Conservation (phyloP, 306 rosid species). For the Cicer chorassanicum region DNA sequence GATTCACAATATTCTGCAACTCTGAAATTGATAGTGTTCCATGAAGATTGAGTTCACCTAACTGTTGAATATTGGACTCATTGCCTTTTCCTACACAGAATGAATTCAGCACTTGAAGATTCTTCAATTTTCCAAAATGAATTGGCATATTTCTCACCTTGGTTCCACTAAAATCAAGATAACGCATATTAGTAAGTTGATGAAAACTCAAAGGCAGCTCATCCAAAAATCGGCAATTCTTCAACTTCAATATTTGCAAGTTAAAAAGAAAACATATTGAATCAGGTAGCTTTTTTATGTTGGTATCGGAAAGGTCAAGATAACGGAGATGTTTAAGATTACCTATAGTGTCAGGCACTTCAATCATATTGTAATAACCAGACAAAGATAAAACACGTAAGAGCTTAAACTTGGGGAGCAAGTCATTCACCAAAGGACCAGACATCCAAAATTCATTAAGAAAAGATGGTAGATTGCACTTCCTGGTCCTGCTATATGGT, state of each 20-base stretch:
- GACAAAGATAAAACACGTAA: slow-evolving; percentile 27
- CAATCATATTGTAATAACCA: neutral
- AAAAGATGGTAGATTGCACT: neutral
- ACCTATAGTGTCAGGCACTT: slow-evolving; percentile 13
- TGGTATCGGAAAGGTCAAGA: slow-evolving; percentile 27
- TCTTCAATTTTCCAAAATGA: slow-evolving; percentile 9
- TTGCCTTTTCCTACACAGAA: slow-evolving; percentile 32
- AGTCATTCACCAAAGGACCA: neutral
- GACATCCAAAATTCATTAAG: neutral
- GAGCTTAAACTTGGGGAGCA: neutral
- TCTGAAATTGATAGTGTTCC: slow-evolving; percentile 1
- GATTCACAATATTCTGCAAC: slow-evolving; percentile 25
- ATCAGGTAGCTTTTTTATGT: slow-evolving; percentile 13
- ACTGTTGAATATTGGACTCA: slow-evolving; percentile 3
- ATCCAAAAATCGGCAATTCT: neutral
- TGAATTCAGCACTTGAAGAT: slow-evolving; percentile 27
- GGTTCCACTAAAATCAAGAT: slow-evolving; percentile 19
- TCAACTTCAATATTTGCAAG: slow-evolving; percentile 32
- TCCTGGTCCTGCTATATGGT: neutral
- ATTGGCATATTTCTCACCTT: slow-evolving; percentile 22
- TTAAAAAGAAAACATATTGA: slow-evolving; percentile 26
- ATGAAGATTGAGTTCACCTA: slow-evolving; percentile 27
- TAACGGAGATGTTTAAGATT: slow-evolving; percentile 35
- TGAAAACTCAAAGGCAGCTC: slow-evolving; percentile 16
- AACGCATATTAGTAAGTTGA: neutral